A percentile compares a stretch with the other conserved stretches of the same genome.
Evolutionary conservation across 1,284 basidiomycete genomes (phyloP).

Genomic region (Psilocybe mexicana): DNA sequence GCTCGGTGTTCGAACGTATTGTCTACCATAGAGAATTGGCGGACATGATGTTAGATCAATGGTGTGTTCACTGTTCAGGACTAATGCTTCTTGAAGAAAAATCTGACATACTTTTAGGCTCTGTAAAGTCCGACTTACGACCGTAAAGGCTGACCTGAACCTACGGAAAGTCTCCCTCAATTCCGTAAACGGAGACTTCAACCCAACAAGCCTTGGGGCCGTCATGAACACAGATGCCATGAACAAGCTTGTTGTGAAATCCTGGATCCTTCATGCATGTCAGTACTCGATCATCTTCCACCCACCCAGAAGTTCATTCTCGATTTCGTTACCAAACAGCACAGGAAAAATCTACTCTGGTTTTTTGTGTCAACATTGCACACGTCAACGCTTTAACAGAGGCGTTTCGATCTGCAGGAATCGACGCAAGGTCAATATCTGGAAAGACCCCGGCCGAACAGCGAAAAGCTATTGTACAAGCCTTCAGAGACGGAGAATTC

Average conservation of each 20-base stretch:
- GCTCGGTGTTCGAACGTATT: constrained; percentile 87
- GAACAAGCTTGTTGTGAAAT: constrained; percentile 75
- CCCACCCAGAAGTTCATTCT: neutral
- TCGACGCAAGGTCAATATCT: constrained; percentile 87
- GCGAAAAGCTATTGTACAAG: constrained; percentile 64
- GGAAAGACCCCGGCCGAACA: constrained; percentile 69
- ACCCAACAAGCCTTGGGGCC: constrained; percentile 69
- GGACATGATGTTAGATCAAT: constrained; percentile 92
- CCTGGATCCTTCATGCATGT: constrained; percentile 85
- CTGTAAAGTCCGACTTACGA: constrained; percentile 81
- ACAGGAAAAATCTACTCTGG: constrained; percentile 79
- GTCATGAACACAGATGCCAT: constrained; percentile 79
- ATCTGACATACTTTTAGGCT: constrained; percentile 54
- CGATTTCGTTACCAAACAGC: constrained; percentile 32
- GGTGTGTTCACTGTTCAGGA: constrained; percentile 46
- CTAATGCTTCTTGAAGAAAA: neutral
- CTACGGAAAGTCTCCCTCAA: constrained; percentile 69
- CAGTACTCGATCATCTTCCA: constrained; percentile 7
- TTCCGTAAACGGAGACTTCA: constrained; percentile 76
- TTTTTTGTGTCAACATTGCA: constrained; percentile 87
- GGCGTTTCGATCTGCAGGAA: constrained; percentile 72
- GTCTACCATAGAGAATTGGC: constrained; percentile 95
- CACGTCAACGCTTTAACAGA: constrained; percentile 83
- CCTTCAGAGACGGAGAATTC: constrained; percentile 74
- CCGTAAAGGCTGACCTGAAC: constrained; percentile 75